Percentiles rank a stretch among this genome's conserved stretches.
phyloP scores from a whole-genome alignment of 176 grass and related monocot species.

The Triticum monococcum region DNA sequence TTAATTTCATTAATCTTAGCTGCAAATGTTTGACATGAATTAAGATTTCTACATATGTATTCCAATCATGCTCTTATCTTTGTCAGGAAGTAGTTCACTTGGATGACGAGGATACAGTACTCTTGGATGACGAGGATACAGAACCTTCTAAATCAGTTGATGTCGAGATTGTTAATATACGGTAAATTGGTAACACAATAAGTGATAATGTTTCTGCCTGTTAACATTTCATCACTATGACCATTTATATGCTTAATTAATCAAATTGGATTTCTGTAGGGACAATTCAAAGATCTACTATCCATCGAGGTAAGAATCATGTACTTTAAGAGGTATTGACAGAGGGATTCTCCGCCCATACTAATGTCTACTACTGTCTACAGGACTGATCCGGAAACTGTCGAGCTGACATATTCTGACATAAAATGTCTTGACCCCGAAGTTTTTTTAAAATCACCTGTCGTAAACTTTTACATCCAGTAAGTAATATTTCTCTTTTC shows the following conservation, averaged over 20 bases:
- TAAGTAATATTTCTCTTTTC: slow-evolving; percentile 32
- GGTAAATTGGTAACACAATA: slow-evolving; percentile 46
- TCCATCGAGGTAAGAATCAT: slow-evolving; percentile 47
- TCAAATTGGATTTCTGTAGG: slow-evolving; percentile 34
- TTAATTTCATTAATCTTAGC: background rate
- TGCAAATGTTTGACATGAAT: background rate
- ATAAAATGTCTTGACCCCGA: slow-evolving; percentile 50
- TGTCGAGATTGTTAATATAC: slow-evolving; percentile 29
- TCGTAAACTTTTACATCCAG: slow-evolving; percentile 60
- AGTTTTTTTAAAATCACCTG: slow-evolving; percentile 52
- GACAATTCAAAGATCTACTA: slow-evolving; percentile 39
- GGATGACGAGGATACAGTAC: slow-evolving; percentile 38
- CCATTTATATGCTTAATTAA: slow-evolving; percentile 24
- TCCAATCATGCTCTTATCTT: background rate
- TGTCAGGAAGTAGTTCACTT: slow-evolving; percentile 56
- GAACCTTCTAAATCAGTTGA: slow-evolving; percentile 27
- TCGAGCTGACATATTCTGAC: slow-evolving; percentile 40
- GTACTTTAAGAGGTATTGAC: slow-evolving; percentile 11
- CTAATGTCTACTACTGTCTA: slow-evolving; percentile 33
- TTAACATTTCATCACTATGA: background rate
- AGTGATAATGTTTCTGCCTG: background rate
- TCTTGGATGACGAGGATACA: slow-evolving; percentile 53
- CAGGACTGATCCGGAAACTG: slow-evolving; percentile 42
- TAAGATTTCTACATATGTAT: background rate
- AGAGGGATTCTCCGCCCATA: background rate